Conservation (phyloP, 495 filamentous ascomycete genomes). For the Penicillium cosmopolitanum region DNA sequence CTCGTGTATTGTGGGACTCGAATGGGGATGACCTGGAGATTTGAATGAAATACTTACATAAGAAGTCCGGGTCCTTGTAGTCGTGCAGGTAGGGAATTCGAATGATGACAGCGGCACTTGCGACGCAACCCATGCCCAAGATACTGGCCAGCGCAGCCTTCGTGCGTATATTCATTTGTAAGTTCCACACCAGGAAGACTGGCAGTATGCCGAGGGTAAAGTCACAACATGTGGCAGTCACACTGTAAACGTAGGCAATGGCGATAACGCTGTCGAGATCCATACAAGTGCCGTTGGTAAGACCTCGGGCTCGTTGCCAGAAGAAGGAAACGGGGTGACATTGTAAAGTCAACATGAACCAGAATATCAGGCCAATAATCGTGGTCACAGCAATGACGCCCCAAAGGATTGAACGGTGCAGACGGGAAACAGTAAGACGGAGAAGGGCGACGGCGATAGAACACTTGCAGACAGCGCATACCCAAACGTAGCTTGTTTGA, state of each 20-base stretch:
- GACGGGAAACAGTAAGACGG: slow-evolving; percentile 29
- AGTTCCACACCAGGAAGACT: slow-evolving; percentile 39
- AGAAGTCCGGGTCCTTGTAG: slow-evolving; percentile 21
- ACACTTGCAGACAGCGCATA: slow-evolving; percentile 32
- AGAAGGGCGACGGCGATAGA: slow-evolving; percentile 44
- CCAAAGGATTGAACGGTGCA: slow-evolving; percentile 34
- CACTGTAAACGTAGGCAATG: slow-evolving; percentile 48
- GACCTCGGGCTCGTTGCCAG: slow-evolving; percentile 35
- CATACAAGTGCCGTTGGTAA: slow-evolving; percentile 37
- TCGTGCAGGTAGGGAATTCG: slow-evolving; percentile 35
- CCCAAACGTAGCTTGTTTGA: slow-evolving; percentile 37
- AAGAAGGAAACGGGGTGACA: slow-evolving; percentile 46
- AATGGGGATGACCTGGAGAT: neutral
- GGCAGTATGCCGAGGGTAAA: slow-evolving; percentile 44
- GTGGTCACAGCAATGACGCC: slow-evolving; percentile 34
- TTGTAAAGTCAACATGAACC: slow-evolving; percentile 45
- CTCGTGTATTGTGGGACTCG: neutral
- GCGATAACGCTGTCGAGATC: slow-evolving; percentile 30
- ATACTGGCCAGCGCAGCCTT: slow-evolving; percentile 44
- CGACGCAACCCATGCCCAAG: slow-evolving; percentile 46
- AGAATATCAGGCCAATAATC: slow-evolving; percentile 38
- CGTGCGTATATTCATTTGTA: slow-evolving; percentile 42
- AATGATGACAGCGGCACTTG: slow-evolving; percentile 43
- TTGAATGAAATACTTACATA: slow-evolving; percentile 15
- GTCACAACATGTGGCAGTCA: slow-evolving; percentile 45